A percentile compares a stretch with the other conserved stretches of the same genome.
These are phyloP conservation scores for Pythium monospermum DNA, from an alignment of 352 stramenopile genomes.

Conservation along the genomic window DNA sequence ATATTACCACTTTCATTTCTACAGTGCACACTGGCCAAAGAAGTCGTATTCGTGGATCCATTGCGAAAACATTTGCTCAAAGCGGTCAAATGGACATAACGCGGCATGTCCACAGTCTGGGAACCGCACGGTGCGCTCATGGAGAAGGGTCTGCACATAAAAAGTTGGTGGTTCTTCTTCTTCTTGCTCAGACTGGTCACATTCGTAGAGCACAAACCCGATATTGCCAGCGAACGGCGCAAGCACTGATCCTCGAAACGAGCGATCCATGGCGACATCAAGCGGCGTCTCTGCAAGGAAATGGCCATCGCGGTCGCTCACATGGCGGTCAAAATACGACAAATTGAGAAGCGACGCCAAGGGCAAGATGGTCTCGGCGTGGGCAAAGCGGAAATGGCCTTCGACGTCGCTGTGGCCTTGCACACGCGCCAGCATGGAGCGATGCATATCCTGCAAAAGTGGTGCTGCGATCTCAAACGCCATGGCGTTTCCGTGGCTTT, in stretches of 20 bases:
- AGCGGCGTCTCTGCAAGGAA: conserved; percentile 58
- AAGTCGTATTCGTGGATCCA: conserved; percentile 78
- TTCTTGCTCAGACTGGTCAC: conserved; percentile 3
- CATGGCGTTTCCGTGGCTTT: conserved; percentile 67
- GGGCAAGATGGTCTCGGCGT: conserved; percentile 80
- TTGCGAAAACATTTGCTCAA: conserved; percentile 49
- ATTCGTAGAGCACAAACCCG: conserved; percentile 78
- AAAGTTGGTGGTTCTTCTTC: conserved; percentile 10
- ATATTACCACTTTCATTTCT: no score
- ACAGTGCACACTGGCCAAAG: conserved; percentile 36
- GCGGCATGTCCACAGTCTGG: conserved; percentile 33
- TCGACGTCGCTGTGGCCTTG: conserved; percentile 31
- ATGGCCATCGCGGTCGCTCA: conserved; percentile 48
- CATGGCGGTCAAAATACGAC: conserved; percentile 60
- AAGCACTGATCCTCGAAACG: conserved; percentile 54
- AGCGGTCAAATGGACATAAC: conserved; percentile 48
- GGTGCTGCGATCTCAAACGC: conserved; percentile 72
- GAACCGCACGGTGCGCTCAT: conserved; percentile 60
- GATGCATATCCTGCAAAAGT: conserved; percentile 60
- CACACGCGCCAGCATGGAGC: conserved; percentile 42
- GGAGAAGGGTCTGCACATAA: conserved; percentile 54
- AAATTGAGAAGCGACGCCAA: conserved; percentile 69
- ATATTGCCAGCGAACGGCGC: conserved; percentile 80
- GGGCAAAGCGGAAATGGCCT: conserved; percentile 79
- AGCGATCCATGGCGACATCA: conserved; percentile 34